Evolutionary conservation across 225 moss, liverwort and hornwort genomes (phyloP).

Genomic region (Bryoerythrophyllum caledonicum): DNA sequence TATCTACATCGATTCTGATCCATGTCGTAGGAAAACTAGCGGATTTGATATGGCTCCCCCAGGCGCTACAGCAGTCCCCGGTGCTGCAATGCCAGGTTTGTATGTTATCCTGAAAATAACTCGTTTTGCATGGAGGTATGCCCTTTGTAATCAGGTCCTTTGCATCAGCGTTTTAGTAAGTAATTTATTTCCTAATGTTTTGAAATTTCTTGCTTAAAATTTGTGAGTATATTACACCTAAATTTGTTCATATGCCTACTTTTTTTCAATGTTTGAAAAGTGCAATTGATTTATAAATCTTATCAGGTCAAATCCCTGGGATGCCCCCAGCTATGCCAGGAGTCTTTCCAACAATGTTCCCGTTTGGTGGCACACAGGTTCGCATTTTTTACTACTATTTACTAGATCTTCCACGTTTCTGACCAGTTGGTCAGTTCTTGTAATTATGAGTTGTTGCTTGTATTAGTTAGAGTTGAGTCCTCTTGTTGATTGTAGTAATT

Average conservation of each 20-base stretch:
- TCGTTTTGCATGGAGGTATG: not conserved
- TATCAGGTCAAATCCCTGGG: constrained; percentile 91
- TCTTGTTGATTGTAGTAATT: constrained; percentile 59
- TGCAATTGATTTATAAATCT: not conserved
- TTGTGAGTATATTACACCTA: not conserved
- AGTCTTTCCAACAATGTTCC: constrained; percentile 93
- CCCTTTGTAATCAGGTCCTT: not conserved
- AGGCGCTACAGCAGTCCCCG: constrained; percentile 76
- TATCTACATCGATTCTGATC: not conserved
- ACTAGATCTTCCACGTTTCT: constrained; percentile 29
- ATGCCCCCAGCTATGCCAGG: constrained; percentile 95
- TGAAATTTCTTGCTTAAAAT: not conserved
- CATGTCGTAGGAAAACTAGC: constrained; percentile 72
- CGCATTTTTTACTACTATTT: constrained; percentile 21
- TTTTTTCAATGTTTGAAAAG: not conserved
- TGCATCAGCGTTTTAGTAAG: not conserved
- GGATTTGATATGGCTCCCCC: constrained; percentile 74
- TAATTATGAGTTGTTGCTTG: constrained; percentile 31
- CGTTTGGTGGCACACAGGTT: constrained; percentile 98
- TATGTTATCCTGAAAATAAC: constrained; percentile 5
- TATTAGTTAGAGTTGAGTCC: constrained; percentile 40
- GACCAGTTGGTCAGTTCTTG: constrained; percentile 33
- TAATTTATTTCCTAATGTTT: not conserved
- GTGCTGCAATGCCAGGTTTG: constrained; percentile 86
- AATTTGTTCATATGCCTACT: not conserved